Evolutionary conservation across 305 asterid genomes (phyloP).

Genomic region (Caryopteris hybrid): DNA sequence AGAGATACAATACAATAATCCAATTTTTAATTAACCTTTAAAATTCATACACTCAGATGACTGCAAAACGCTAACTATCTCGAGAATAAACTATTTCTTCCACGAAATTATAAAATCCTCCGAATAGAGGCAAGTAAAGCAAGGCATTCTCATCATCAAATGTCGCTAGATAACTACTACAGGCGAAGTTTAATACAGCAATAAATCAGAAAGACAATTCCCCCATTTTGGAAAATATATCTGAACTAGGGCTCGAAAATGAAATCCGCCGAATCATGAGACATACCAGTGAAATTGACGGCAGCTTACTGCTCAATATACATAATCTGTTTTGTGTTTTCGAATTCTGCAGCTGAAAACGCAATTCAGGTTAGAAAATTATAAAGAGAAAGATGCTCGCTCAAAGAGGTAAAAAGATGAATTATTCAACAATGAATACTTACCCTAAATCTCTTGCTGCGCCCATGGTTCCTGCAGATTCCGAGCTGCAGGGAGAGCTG

Average conservation of each 20-base stretch:
- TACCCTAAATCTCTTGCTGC: conserved; percentile 44
- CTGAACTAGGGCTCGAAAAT: conserved; percentile 13
- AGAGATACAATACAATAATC: neutral
- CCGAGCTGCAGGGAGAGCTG: conserved; percentile 68
- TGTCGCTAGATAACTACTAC: neutral
- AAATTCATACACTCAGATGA: neutral
- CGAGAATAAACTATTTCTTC: neutral
- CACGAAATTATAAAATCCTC: neutral
- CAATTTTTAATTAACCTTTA: neutral
- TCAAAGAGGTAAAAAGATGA: neutral
- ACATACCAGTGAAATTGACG: conserved; percentile 54
- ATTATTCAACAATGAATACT: neutral
- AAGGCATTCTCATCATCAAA: neutral
- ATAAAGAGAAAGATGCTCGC: neutral
- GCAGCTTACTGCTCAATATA: conserved; percentile 31
- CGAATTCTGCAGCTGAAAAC: conserved; percentile 40
- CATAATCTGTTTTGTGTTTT: conserved; percentile 37
- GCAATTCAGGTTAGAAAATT: neutral
- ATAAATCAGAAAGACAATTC: neutral
- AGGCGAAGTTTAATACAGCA: neutral
- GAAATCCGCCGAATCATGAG: conserved; percentile 10
- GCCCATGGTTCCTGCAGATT: conserved; percentile 55
- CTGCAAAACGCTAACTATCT: neutral
- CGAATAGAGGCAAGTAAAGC: neutral
- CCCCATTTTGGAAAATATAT: neutral